Evolutionary conservation across 495 filamentous ascomycete genomes (phyloP).

Genomic region (Penicillium ucsense): DNA sequence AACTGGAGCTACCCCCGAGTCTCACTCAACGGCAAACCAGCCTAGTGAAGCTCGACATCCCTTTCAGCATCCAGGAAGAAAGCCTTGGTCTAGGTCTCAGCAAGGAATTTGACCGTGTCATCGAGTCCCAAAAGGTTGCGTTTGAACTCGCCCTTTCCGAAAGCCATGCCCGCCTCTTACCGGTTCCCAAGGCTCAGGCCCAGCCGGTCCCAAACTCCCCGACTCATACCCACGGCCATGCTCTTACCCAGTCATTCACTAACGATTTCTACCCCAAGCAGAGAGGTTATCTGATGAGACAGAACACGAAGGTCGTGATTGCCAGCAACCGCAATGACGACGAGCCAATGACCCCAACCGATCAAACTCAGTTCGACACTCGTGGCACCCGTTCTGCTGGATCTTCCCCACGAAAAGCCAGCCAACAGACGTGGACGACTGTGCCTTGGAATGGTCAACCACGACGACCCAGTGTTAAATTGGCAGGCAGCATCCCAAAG

Average conservation of each 20-base stretch:
- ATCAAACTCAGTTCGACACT: slow-evolving; percentile 40
- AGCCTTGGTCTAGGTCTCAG: slow-evolving; percentile 73
- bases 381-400: slow-evolving; percentile 53
- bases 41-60: slow-evolving; percentile 60
- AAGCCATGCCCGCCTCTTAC: slow-evolving; percentile 7
- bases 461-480: slow-evolving; percentile 56
- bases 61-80: slow-evolving; percentile 40
- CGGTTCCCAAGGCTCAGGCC: slow-evolving; percentile 5
- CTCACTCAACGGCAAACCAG: slow-evolving; percentile 38
- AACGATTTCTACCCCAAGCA: slow-evolving; percentile 51
- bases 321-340: slow-evolving; percentile 60
- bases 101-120: slow-evolving; percentile 87
- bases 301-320: slow-evolving; percentile 94
- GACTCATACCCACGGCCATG: not conserved
- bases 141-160: slow-evolving; percentile 44
- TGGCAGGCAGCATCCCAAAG: slow-evolving; percentile 49
- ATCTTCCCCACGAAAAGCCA: slow-evolving; percentile 65
- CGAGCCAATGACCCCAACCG: slow-evolving; percentile 24
- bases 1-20: slow-evolving; percentile 10
- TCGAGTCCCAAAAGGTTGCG: slow-evolving; percentile 96
- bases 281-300: slow-evolving; percentile 97
- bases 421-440: slow-evolving; percentile 83
- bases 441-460: slow-evolving; percentile 88
- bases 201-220: not conserved
- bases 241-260: slow-evolving; percentile 31